Evolutionary conservation across 1,139 yeast species (phyloP), one percentile per base, ranked within the genome.

Genomic region (Saccharomycopsis crataegensis): DNA sequence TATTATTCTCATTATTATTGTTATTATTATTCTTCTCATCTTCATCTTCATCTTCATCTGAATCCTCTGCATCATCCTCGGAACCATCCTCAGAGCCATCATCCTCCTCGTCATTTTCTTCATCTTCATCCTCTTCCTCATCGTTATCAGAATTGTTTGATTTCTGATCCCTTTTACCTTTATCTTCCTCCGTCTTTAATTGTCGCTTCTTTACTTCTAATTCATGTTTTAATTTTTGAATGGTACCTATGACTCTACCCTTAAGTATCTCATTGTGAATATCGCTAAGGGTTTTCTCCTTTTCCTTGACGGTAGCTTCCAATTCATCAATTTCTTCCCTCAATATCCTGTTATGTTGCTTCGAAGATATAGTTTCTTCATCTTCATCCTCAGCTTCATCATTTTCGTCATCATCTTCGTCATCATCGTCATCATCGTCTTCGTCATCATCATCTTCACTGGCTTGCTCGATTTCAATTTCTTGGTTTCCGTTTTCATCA

Each of bases 251-350:
- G 66, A 90, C 86, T 70, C 97, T 84, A 70, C 86, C 87, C 66
- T 85, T 83, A 80, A 93, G 77, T 72, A 93, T 85, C 62, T 91
- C 91, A 66, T 90, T 90, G 41, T 91, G 81, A 1, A 95, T 91
- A 56, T 84, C 83, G 16, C 77, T 80, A 50, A 89, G 79, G 61
- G 88, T 93, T 52, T 77, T 77, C 64, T 80, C 81, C 64, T 91
- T 93, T 62, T 83, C 83, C 52, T 78, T 82, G 54, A 94, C 86
- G 0, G 93, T 91, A 45, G 79, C 72, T 63, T 87, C 91, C 59
- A 94, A 74, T 64, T 94, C 99, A 12, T 77, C 72, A 53, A 94
- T 83, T 66, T 91, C 98, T 66, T 91, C 98, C 59, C 81, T 81
- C 57, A 93, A 72, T 61, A 90, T 76, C 64, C 86, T 90, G 60